Conservation (phyloP, 2,329 filamentous ascomycete genomes). For the Colletotrichum sp. region DNA sequence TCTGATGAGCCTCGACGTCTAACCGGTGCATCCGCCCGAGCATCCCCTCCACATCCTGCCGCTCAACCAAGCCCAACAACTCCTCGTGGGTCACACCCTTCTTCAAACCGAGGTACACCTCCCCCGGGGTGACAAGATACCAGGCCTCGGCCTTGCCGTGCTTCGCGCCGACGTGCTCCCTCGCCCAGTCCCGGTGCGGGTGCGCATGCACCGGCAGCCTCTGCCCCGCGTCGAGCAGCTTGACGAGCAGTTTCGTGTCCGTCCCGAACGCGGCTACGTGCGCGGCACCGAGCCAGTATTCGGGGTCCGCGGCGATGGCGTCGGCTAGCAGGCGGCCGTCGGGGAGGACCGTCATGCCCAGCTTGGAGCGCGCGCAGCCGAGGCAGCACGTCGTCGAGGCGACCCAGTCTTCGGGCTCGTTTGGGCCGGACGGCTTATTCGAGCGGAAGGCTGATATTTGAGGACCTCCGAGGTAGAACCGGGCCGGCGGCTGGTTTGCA, state of each 20-base stretch:
- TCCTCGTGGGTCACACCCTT: neutral
- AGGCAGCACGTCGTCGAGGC: neutral
- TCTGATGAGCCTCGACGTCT: neutral
- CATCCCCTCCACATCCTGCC: neutral
- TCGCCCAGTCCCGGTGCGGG: constrained; percentile 23
- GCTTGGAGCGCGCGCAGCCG: neutral
- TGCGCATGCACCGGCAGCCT: constrained; percentile 26
- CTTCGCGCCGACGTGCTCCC: constrained; percentile 14
- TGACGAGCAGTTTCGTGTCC: constrained; percentile 26
- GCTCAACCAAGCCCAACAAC: neutral
- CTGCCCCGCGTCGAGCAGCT: constrained; percentile 26
- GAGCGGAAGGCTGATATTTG: neutral
- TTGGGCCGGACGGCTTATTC: neutral
- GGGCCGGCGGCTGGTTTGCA: neutral
- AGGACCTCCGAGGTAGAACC: neutral
- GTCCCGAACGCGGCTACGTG: neutral
- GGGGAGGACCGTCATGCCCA: neutral
- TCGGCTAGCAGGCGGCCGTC: neutral
- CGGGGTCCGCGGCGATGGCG: neutral
- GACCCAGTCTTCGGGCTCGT: neutral
- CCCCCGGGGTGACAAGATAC: neutral
- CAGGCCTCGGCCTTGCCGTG: constrained; percentile 26
- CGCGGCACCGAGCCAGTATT: neutral
- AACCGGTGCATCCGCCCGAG: neutral
- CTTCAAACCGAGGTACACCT: neutral